These are phyloP conservation scores for Phellopilus nigrolimitatus DNA, from an alignment of 1,284 basidiomycete genomes.

Conservation along the genomic window DNA sequence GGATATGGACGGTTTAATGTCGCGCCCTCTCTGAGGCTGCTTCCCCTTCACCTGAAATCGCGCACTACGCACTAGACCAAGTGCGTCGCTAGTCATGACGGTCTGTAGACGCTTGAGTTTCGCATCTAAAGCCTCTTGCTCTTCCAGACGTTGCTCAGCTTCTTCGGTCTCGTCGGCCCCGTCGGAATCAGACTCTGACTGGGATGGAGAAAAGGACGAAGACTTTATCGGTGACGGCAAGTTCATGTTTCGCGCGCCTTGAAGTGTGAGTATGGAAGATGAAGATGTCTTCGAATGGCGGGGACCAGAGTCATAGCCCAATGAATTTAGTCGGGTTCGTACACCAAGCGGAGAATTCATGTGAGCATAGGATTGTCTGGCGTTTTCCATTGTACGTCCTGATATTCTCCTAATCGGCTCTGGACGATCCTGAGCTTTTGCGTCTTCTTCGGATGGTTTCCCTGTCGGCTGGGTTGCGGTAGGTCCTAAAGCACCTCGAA, in stretches of 20 bases:
- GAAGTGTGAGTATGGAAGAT: conserved; percentile 64
- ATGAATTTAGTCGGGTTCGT: conserved; percentile 63
- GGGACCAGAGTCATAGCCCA: conserved; percentile 44
- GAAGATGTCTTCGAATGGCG: conserved; percentile 51
- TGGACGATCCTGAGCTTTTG: conserved; percentile 30
- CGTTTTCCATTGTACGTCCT: conserved; percentile 26
- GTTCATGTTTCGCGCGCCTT: conserved; percentile 38
- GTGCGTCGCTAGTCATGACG: conserved; percentile 64
- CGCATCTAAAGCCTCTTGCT: conserved; percentile 56
- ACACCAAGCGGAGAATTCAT: conserved; percentile 51
- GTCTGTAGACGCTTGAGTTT: conserved; percentile 62
- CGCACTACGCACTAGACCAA: conserved; percentile 62
- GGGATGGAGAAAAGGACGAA: conserved; percentile 38
- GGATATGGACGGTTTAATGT: conserved; percentile 36
- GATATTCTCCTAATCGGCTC: conserved; percentile 27
- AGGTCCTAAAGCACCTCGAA: conserved; percentile 52
- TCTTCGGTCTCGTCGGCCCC: conserved; percentile 59
- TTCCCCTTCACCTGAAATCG: conserved; percentile 33
- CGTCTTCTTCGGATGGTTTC: conserved; percentile 32
- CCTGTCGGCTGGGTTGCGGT: conserved; percentile 31
- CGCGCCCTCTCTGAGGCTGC: conserved; percentile 42
- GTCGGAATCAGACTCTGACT: conserved; percentile 39
- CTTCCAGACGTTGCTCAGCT: conserved; percentile 57
- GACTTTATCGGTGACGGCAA: conserved; percentile 21
- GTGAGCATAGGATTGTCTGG: conserved; percentile 33